Percentiles rank a stretch among this genome's conserved stretches.
Evolutionary conservation across 352 stramenopile genomes (phyloP).

Genomic region (Aphanomyces cochlioides): DNA sequence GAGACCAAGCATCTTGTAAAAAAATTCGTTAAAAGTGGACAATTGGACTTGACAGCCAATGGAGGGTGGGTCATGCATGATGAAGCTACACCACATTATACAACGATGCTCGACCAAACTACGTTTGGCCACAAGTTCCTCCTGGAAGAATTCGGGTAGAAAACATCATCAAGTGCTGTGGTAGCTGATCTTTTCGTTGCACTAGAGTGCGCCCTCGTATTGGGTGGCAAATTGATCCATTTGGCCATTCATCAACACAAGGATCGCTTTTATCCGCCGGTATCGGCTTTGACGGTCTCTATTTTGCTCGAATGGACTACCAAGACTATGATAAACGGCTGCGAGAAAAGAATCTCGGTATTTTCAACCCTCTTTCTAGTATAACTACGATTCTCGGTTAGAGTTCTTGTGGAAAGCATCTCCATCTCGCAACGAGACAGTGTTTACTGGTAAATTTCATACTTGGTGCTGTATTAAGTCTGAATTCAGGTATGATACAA

Average conservation of each 20-base stretch:
- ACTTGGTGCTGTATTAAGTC: too few species aligned
- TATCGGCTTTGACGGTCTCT: conserved; percentile 95
- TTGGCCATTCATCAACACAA: conserved; percentile 91
- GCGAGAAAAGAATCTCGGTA: conserved; percentile 60
- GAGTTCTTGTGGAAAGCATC: conserved; percentile 96
- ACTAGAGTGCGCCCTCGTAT: conserved; percentile 86
- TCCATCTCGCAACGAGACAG: conserved; percentile 67
- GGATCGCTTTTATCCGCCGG: conserved; percentile 86
- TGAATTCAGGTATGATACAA: conserved; percentile 67
- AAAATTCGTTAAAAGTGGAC: conserved; percentile 85
- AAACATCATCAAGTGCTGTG: neutral
- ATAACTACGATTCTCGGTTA: too few species aligned
- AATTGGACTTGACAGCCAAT: conserved; percentile 92
- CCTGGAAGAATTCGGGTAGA: conserved; percentile 83
- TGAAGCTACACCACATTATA: conserved; percentile 94
- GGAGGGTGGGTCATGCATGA: conserved; percentile 99
- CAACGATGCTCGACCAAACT: conserved; percentile 98
- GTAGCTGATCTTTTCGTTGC: neutral
- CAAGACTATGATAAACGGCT: conserved; percentile 92
- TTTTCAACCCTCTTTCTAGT: neutral
- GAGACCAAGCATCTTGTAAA: conserved; percentile 69
- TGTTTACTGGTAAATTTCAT: conserved; percentile 25
- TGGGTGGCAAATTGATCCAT: conserved; percentile 98
- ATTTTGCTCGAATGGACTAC: conserved; percentile 98
- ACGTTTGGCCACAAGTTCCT: conserved; percentile 96